These are phyloP conservation scores for Hirsutella thompsonii DNA, from an alignment of 2,329 filamentous ascomycete species.

Conservation along the genomic window DNA sequence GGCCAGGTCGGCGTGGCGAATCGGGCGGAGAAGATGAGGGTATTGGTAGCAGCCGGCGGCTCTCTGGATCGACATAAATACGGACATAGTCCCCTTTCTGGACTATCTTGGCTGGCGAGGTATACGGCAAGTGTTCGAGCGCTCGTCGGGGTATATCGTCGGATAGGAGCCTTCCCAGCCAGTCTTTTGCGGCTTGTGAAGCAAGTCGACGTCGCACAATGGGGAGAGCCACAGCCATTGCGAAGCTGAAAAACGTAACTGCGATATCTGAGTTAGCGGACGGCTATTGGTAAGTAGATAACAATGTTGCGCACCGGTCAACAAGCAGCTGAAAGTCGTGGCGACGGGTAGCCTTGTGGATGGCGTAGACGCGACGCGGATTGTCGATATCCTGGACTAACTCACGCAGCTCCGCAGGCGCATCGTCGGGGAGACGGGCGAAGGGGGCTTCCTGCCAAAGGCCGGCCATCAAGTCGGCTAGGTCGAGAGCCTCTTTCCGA, in stretches of 20 bases:
- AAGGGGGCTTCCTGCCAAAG: constrained; percentile 52
- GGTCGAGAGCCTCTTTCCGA: constrained; percentile 12
- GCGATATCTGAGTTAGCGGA: constrained; percentile 2
- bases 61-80: constrained; percentile 28
- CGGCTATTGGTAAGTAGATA: neutral
- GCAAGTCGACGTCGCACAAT: constrained; percentile 66
- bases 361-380: constrained; percentile 45
- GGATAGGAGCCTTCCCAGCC: constrained; percentile 53
- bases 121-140: constrained; percentile 71
- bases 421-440: constrained; percentile 44
- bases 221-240: constrained; percentile 57
- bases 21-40: constrained; percentile 29
- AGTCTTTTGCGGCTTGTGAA: constrained; percentile 63
- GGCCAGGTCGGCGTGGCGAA: constrained; percentile 7
- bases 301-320: constrained; percentile 38
- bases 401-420: constrained; percentile 42
- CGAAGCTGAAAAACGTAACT: constrained; percentile 76
- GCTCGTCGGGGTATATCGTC: constrained; percentile 69
- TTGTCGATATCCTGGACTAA: constrained; percentile 46
- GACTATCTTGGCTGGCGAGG: constrained; percentile 67
- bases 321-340: constrained; percentile 55
- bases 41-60: constrained; percentile 31
- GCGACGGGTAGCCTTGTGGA: constrained; percentile 47
- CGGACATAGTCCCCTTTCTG: constrained; percentile 56
- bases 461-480: constrained; percentile 38